Conservation (phyloP, 2,329 filamentous ascomycete species). For the Alternaria ethzedia region DNA sequence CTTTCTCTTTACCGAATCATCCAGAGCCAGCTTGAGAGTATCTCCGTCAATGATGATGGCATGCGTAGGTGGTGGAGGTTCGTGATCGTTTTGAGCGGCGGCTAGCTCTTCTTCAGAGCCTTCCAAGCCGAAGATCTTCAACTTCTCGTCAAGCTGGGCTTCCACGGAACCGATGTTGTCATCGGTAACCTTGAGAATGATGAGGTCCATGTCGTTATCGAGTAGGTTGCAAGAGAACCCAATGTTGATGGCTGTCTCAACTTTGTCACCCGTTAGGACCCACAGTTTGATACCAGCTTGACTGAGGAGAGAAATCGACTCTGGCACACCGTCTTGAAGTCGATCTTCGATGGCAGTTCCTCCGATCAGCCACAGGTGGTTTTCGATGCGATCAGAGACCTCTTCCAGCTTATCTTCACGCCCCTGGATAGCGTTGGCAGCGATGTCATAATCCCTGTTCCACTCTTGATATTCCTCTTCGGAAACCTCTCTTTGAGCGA, state of each 20-base stretch:
- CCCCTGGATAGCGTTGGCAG: constrained; percentile 80
- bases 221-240: constrained; percentile 98
- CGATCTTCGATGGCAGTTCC: constrained; percentile 98
- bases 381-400: constrained; percentile 88
- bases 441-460: constrained; percentile 86
- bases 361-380: constrained; percentile 83
- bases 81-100: constrained; percentile 80
- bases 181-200: constrained; percentile 85
- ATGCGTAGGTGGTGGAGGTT: constrained; percentile 84
- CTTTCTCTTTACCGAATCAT: constrained; percentile 83
- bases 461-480: constrained; percentile 85
- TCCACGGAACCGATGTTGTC: constrained; percentile 70
- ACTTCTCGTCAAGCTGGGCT: constrained; percentile 74
- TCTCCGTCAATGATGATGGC: constrained; percentile 95
- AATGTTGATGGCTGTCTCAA: constrained; percentile 99
- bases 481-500: constrained; percentile 79
- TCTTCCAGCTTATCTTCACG: constrained; percentile 93
- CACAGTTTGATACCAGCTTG: constrained; percentile 97
- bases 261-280: constrained; percentile 98
- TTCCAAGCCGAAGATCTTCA: constrained; percentile 76
- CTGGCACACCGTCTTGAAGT: constrained; percentile 94
- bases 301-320: constrained; percentile 89
- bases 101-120: constrained; percentile 86
- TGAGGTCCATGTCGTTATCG: constrained; percentile 96
- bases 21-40: constrained; percentile 84